Evolutionary conservation across 805 yeast species (phyloP), one percentile per base, ranked within the genome.

Genomic region (Schwanniomyces sp.): DNA sequence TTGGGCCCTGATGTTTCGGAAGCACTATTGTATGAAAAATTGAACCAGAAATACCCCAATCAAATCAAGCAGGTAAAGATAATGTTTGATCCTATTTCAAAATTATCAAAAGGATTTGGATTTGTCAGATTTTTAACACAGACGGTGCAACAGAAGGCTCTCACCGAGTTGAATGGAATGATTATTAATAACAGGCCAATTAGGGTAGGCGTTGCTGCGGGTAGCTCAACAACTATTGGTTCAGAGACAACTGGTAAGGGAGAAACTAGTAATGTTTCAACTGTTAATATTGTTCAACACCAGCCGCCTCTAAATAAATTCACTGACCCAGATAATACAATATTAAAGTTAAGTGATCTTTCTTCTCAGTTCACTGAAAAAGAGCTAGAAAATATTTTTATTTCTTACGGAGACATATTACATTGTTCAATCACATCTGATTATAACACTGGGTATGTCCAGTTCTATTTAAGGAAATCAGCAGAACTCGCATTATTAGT

Each of bases 321-420:
- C 58, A 86, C 94, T 17, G 96, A 91, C 63, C 88, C 91, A 9
- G 76, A 81, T 61, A 91, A 90, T 61, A 86, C 96, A 7, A 86
- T 91, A 1, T 83, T 89, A 12, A 76, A 80, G 49, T 78, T 89
- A 17, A 83, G 84, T 41, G 91, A 91, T 0, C 62, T 89, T 41
- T 79, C 86, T 16, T 69, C 80, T 4, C 67, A 68, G 21, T 77
- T 86, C 34, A 74, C 86, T 1, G 86, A 82, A 51, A 75, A 76
- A 11, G 92, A 88, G 54, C 63, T 89, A 21, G 75, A 80, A 25
- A 66, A 75, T 11, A 77, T 80, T 51, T 85, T 87, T 59, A 72
- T 80, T 36, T 76, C 83, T 32, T 89, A 83, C 69, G 96, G 96
- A 3, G 66, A 69, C 46, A 61, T 73, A 5, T 40, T 70, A 7